Evolutionary conservation across 768 basidiomycete species (phyloP).

Genomic region (Dioszegia crocea): DNA sequence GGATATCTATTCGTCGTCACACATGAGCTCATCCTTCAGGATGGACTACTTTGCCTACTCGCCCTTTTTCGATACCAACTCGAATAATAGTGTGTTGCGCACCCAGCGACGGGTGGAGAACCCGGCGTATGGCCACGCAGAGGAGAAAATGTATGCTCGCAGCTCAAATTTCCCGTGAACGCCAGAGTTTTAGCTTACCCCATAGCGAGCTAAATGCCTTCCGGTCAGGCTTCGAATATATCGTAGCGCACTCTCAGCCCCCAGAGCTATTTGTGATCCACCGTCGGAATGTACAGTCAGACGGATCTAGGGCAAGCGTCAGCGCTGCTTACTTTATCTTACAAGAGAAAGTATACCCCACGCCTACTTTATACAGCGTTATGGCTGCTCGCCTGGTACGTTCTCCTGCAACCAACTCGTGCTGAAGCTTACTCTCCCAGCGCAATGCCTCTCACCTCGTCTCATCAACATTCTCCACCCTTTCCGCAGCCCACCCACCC

Average conservation of each 20-base stretch:
- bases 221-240: constrained; percentile 40
- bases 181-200: background rate
- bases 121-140: constrained; percentile 32
- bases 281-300: constrained; percentile 19
- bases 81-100: constrained; percentile 37
- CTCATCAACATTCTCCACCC: constrained; percentile 22
- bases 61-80: constrained; percentile 43
- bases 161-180: too few species aligned
- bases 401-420: background rate
- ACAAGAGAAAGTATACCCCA: constrained; percentile 38
- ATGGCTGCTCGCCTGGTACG: constrained; percentile 32
- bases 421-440: constrained; percentile 10
- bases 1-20: background rate
- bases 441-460: constrained; percentile 35
- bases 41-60: constrained; percentile 46
- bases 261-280: constrained; percentile 37
- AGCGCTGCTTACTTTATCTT: constrained; percentile 32
- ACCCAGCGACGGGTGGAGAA: constrained; percentile 35
- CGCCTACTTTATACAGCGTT: constrained; percentile 36
- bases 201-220: constrained; percentile 33
- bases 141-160: constrained; percentile 39
- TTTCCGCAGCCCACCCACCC: constrained; percentile 32
- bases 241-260: constrained; percentile 34
- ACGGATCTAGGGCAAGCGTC: constrained; percentile 23
- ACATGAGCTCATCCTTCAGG: constrained; percentile 14